These are phyloP conservation scores for Nissolia schottii DNA, from an alignment of 306 rosid species.

Conservation along the genomic window DNA sequence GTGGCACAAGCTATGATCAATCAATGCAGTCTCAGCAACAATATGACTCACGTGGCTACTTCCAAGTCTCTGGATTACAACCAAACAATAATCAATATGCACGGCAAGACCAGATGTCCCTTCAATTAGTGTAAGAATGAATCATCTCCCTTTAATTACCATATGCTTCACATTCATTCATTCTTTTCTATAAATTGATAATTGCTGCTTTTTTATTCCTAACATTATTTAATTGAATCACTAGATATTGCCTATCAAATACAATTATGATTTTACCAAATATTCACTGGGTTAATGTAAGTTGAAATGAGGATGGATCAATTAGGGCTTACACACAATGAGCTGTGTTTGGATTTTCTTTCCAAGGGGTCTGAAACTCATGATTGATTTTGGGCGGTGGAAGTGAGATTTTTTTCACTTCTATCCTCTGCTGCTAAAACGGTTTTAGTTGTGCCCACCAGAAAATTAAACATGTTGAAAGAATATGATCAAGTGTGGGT, in stretches of 20 bases:
- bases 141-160: not conserved
- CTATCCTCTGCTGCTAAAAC: too few species aligned
- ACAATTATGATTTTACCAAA: not conserved
- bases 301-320: not conserved
- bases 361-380: too few species aligned
- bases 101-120: conserved; percentile 72
- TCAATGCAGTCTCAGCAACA: conserved; percentile 52
- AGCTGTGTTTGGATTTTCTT: too few species aligned
- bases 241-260: not conserved
- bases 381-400: too few species aligned
- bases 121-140: conserved; percentile 76
- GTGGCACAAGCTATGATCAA: conserved; percentile 52
- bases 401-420: too few species aligned
- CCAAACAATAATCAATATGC: conserved; percentile 58
- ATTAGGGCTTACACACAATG: too few species aligned
- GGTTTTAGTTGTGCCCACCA: too few species aligned
- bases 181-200: not conserved
- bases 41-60: conserved; percentile 67
- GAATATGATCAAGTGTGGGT: too few species aligned
- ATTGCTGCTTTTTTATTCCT: not conserved
- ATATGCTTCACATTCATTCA: not conserved
- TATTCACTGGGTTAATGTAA: not conserved
- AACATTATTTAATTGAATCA: not conserved
- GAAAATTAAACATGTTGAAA: too few species aligned
- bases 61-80: conserved; percentile 76